phyloP scores from a whole-genome alignment of 352 stramenopile species.

The Phytophthora parvispora region DNA sequence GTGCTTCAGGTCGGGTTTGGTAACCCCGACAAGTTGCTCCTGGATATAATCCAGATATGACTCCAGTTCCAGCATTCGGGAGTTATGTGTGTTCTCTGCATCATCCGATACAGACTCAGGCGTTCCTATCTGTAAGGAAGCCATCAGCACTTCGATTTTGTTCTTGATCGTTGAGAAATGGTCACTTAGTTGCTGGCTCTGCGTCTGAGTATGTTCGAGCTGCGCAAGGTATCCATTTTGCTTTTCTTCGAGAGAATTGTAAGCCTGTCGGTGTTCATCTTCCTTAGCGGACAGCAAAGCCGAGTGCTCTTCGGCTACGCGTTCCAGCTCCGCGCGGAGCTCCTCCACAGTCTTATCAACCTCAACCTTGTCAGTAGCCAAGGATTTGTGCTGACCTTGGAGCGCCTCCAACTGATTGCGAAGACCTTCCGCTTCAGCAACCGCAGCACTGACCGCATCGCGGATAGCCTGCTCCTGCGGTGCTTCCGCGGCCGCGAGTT shows the following conservation, averaged over 20 bases:
- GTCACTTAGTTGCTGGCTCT: conserved; percentile 18
- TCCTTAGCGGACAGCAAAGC: conserved; percentile 22
- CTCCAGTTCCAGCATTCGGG: conserved; percentile 19
- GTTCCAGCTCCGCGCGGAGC: conserved; percentile 31
- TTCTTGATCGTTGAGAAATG: conserved; percentile 24
- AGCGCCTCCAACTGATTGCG: conserved; percentile 32
- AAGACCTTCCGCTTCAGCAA: conserved; percentile 28
- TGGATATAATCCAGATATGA: conserved; percentile 28
- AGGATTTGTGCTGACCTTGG: conserved; percentile 11
- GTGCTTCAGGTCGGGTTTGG: conserved; percentile 10
- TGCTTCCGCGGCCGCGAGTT: conserved; percentile 28
- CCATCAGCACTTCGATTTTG: conserved; percentile 26
- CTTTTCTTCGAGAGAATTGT: conserved; percentile 6
- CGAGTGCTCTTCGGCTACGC: conserved; percentile 30
- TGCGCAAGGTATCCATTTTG: conserved; percentile 8
- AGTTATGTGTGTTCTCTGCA: neutral
- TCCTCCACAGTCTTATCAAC: conserved; percentile 27
- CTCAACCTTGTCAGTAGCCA: conserved; percentile 10
- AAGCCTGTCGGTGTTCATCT: conserved; percentile 14
- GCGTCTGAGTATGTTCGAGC: conserved; percentile 12
- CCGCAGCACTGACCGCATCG: conserved; percentile 24
- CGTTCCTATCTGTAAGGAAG: conserved; percentile 9
- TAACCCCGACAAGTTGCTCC: conserved; percentile 15
- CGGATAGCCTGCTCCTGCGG: conserved; percentile 25
- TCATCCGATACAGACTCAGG: neutral